Evolutionary conservation across 768 basidiomycete genomes (phyloP), one percentile per base, ranked within the genome.

Genomic region (Steccherinum ochraceum): DNA sequence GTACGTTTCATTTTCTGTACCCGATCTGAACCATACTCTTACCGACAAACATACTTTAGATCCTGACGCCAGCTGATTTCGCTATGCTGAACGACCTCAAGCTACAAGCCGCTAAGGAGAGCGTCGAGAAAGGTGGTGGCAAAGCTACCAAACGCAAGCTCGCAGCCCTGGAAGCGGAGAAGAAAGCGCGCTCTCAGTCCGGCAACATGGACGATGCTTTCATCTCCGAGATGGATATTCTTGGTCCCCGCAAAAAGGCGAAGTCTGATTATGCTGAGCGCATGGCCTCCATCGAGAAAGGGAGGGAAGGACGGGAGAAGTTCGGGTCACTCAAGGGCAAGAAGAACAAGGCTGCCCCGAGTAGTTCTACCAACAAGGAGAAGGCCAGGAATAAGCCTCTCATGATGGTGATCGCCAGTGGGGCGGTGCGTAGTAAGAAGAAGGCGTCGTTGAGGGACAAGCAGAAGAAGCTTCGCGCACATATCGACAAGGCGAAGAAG

Each of bases 31-130:
- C 23, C 11, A 16, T 16, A 16, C 40, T 18, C 25, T 60, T 35
- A 45, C 35, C 10, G 45, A 2, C n/a, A n/a, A n/a, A n/a, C n/a
- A n/a, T 3, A 5, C 20, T 27, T 20, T 57, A 96, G 93, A 98
- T 99, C 60, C 80, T 98, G 40, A 98, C 96, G 0, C 96, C 96
- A 0, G 93, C 93, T 24, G 96, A 99, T 67, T 99, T 97, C 63
- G 89, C 89, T 0, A 67, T 96, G 47, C 75, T 98, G 48, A 89
- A 90, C 61, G 91, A 96, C 58, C 81, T 98, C 18, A 84, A 86
- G 2, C 76, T 91, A 46, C 77, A 91, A 68, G 89, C 86, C 0
- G 89, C 89, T 16, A 71, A 76, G 13, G 77, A 81, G 51, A 82
- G 81, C 0, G 83, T 88, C 4, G 82, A 90, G 61, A 67, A 67